Percentiles rank a stretch among this genome's conserved stretches.
Conservation (phyloP, 768 basidiomycete genomes). For the Lactarius quietus region DNA sequence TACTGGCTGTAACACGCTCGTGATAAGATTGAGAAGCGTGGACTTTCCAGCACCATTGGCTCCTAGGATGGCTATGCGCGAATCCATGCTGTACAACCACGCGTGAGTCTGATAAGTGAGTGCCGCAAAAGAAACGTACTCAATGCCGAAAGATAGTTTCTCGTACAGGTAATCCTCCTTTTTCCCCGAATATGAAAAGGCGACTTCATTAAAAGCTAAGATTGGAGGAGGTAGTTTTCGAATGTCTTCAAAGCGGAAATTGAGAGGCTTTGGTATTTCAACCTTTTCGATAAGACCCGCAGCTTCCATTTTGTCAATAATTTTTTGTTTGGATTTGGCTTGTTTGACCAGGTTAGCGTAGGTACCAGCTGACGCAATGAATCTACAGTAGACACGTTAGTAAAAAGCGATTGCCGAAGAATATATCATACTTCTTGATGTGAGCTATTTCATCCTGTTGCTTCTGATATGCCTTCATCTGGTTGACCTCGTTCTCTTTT, state of each 20-base stretch:
- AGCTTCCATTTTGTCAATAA: slow-evolving; percentile 99
- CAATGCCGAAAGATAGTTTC: slow-evolving; percentile 94
- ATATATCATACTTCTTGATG: slow-evolving; percentile 81
- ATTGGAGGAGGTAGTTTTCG: slow-evolving; percentile 93
- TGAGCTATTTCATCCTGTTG: slow-evolving; percentile 98
- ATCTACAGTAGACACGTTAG: slow-evolving; percentile 43
- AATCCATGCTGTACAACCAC: slow-evolving; percentile 68
- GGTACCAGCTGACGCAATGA: slow-evolving; percentile 99
- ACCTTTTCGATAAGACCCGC: slow-evolving; percentile 94
- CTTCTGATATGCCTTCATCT: slow-evolving; percentile 99
- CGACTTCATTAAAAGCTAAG: slow-evolving; percentile 92
- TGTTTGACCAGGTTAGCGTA: slow-evolving; percentile 99
- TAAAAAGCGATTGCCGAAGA: background rate
- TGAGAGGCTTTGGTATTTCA: slow-evolving; percentile 65
- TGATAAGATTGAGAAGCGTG: slow-evolving; percentile 88
- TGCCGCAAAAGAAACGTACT: slow-evolving; percentile 48
- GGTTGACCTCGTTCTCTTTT: slow-evolving; percentile 97
- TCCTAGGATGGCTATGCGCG: slow-evolving; percentile 92
- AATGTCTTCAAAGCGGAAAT: slow-evolving; percentile 97
- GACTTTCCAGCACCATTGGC: slow-evolving; percentile 96
- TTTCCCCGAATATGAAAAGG: slow-evolving; percentile 93
- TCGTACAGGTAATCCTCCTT: slow-evolving; percentile 85
- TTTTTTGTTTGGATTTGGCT: slow-evolving; percentile 99
- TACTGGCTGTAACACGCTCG: slow-evolving; percentile 68
- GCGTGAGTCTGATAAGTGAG: slow-evolving; percentile 12